Conservation (phyloP, 2,329 filamentous ascomycete genomes). For the Talaromyces marneffei region DNA sequence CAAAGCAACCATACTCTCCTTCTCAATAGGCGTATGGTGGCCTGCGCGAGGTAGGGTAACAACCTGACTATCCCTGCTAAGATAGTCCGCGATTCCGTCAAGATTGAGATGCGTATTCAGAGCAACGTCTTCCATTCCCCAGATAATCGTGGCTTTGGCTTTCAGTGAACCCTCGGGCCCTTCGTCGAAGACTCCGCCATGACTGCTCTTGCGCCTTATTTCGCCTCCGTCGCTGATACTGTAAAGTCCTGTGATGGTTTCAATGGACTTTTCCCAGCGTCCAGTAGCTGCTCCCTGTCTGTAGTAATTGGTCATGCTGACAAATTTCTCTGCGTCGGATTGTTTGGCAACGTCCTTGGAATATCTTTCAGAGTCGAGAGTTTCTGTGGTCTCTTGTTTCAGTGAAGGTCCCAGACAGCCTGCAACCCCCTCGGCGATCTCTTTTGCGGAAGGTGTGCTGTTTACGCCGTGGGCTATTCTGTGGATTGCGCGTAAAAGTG, state of each 20-base stretch:
- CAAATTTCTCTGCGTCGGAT: slow-evolving; percentile 43
- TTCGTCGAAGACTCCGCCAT: slow-evolving; percentile 41
- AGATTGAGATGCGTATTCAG: slow-evolving; percentile 46
- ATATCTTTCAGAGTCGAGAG: slow-evolving; percentile 31
- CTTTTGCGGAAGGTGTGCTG: slow-evolving; percentile 27
- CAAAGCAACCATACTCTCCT: slow-evolving; percentile 38
- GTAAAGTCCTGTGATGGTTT: slow-evolving; percentile 45
- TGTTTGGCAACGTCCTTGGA: slow-evolving; percentile 34
- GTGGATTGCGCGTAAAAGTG: slow-evolving; percentile 43
- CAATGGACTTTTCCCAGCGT: slow-evolving; percentile 49
- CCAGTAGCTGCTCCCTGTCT: slow-evolving; percentile 43
- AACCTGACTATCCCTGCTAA: slow-evolving; percentile 46
- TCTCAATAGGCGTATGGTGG: slow-evolving; percentile 51
- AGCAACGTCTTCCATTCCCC: slow-evolving; percentile 49
- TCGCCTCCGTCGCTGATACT: slow-evolving; percentile 34
- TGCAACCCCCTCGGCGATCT: slow-evolving; percentile 46
- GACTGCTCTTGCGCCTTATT: slow-evolving; percentile 30
- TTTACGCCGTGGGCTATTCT: slow-evolving; percentile 30
- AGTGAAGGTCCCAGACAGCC: slow-evolving; percentile 47
- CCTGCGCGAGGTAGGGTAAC: slow-evolving; percentile 45
- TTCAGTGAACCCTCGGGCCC: slow-evolving; percentile 44
- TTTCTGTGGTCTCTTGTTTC: slow-evolving; percentile 38
- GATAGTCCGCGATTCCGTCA: slow-evolving; percentile 49
- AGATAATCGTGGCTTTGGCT: slow-evolving; percentile 49
- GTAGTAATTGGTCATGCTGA: slow-evolving; percentile 50